Conservation (phyloP, 371 early-diverging fungal species). For the Zychaea mexicana region DNA sequence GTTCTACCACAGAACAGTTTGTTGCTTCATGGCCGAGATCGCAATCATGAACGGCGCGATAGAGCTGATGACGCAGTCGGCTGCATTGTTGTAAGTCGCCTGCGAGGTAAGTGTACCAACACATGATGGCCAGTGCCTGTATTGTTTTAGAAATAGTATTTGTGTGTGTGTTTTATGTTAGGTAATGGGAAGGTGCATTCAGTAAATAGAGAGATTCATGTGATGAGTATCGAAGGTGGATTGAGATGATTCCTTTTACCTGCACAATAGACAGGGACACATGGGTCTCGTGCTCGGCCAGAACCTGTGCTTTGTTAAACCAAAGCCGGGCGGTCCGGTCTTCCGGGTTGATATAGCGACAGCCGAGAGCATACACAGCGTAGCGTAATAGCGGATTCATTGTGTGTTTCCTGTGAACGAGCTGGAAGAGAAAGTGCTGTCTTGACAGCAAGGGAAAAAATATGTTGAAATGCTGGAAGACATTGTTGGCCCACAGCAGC, state of each 20-base stretch:
- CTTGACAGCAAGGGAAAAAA: constrained; percentile 44
- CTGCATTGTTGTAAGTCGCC: constrained; percentile 32
- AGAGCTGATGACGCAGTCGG: constrained; percentile 23
- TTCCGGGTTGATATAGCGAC: constrained; percentile 20
- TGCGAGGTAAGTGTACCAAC: constrained; percentile 41
- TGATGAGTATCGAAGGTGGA: no score
- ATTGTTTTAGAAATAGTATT: no score
- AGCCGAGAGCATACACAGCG: constrained; percentile 40
- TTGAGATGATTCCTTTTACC: no score
- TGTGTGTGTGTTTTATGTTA: no score
- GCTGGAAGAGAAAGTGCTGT: constrained; percentile 31
- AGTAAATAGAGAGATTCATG: background rate
- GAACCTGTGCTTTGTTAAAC: constrained; percentile 8
- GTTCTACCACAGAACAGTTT: constrained; percentile 14
- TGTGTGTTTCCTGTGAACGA: constrained; percentile 15
- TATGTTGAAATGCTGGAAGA: constrained; percentile 41
- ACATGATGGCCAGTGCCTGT: constrained; percentile 42
- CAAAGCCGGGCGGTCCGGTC: constrained; percentile 5
- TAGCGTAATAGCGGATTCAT: constrained; percentile 29
- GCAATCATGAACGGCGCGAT: background rate
- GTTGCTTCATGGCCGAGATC: constrained; percentile 14
- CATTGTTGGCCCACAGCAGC: constrained; percentile 26
- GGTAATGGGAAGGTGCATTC: constrained; percentile 1
- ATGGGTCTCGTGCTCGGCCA: constrained; percentile 1
- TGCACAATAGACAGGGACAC: constrained; percentile 29